Conservation (phyloP, 2,329 filamentous ascomycete species). For the Clonostachys chloroleuca region DNA sequence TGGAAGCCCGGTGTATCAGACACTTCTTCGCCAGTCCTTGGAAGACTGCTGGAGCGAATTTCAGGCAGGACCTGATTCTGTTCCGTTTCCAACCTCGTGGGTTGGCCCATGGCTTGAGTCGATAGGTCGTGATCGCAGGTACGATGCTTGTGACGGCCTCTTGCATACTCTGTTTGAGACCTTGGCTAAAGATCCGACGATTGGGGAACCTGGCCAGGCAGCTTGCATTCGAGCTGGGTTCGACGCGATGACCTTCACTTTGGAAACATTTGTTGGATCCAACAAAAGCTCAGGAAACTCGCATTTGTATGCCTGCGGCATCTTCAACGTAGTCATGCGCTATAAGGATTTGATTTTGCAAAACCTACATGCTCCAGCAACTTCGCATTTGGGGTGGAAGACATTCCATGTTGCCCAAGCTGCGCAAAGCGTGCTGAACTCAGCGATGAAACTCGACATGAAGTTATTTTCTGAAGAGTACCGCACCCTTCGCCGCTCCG, state of each 20-base stretch:
- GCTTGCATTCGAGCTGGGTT: slow-evolving; percentile 63
- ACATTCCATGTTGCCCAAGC: slow-evolving; percentile 35
- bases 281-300: slow-evolving; percentile 43
- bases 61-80: slow-evolving; percentile 40
- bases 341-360: slow-evolving; percentile 55
- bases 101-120: slow-evolving; percentile 73
- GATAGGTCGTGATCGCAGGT: slow-evolving; percentile 69
- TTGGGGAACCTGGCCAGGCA: slow-evolving; percentile 52
- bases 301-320: slow-evolving; percentile 58
- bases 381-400: slow-evolving; percentile 25
- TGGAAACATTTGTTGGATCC: slow-evolving; percentile 49
- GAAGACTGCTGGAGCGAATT: slow-evolving; percentile 31
- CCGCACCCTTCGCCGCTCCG: slow-evolving; percentile 49
- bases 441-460: slow-evolving; percentile 45
- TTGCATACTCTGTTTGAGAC: slow-evolving; percentile 69
- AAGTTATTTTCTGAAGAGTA: slow-evolving; percentile 35
- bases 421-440: slow-evolving; percentile 42
- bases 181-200: slow-evolving; percentile 47
- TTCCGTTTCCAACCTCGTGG: slow-evolving; percentile 71
- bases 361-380: slow-evolving; percentile 19
- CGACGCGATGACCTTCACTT: slow-evolving; percentile 51
- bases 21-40: slow-evolving; percentile 58
- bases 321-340: slow-evolving; percentile 61
- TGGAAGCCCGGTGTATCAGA: slow-evolving; percentile 61
- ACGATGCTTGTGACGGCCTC: slow-evolving; percentile 76